These are phyloP conservation scores for Hippophae tibetana DNA, from an alignment of 306 rosid species.

Conservation along the genomic window DNA sequence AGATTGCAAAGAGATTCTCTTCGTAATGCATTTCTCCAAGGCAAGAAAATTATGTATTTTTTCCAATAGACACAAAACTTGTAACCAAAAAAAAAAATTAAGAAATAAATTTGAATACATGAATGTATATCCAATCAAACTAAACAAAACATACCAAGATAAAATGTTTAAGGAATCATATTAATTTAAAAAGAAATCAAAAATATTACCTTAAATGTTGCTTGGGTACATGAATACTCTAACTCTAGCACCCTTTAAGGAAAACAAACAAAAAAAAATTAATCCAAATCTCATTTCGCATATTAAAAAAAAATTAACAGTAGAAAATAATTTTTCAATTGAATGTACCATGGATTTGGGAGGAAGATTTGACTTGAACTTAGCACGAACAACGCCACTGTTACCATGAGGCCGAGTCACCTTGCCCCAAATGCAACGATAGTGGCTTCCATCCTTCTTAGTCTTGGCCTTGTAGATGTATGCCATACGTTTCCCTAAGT, in stretches of 20 bases:
- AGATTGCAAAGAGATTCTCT: too few relatives aligned
- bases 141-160: neutral
- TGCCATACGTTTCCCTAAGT: constrained; percentile 72
- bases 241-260: constrained; percentile 67
- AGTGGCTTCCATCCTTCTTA: constrained; percentile 72
- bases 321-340: neutral
- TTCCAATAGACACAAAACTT: too few relatives aligned
- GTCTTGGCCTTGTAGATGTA: constrained; percentile 88
- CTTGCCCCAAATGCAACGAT: constrained; percentile 95
- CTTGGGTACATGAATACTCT: constrained; percentile 93
- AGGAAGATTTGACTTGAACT: constrained; percentile 85
- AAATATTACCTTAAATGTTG: constrained; percentile 54
- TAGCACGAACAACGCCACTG: constrained; percentile 84
- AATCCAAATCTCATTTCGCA: constrained; percentile 4
- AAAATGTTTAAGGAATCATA: too few relatives aligned
- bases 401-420: constrained; percentile 83
- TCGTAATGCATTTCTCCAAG: too few relatives aligned
- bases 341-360: constrained; percentile 76
- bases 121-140: neutral
- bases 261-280: neutral
- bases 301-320: neutral
- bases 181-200: neutral
- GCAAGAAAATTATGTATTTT: too few relatives aligned
- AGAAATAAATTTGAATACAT: neutral
- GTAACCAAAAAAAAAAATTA: too few relatives aligned